These are phyloP conservation scores for Eimeria acervulina DNA, from an alignment of 169 alveolate species.

Conservation along the genomic window DNA sequence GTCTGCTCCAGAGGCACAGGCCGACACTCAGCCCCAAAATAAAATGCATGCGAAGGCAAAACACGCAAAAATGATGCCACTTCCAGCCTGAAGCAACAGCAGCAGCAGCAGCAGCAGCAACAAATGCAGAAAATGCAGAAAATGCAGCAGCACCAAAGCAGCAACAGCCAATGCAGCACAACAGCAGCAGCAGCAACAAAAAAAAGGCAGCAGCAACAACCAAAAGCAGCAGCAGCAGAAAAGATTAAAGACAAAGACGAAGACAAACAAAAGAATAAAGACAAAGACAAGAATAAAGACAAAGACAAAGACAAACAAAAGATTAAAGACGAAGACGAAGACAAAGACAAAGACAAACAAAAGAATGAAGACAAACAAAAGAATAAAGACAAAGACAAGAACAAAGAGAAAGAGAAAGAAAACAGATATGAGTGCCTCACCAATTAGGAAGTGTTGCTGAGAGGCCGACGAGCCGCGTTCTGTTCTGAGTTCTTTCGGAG, in stretches of 20 bases:
- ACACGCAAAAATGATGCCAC: slow-evolving; percentile 98
- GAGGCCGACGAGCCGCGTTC: slow-evolving; percentile 96
- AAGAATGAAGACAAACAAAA: background rate
- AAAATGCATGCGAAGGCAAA: slow-evolving; percentile 80
- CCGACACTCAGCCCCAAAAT: slow-evolving; percentile 89
- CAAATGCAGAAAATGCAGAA: too few relatives aligned
- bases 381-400: background rate
- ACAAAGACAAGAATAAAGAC: background rate
- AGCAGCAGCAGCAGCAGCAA: background rate
- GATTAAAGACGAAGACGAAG: too few relatives aligned
- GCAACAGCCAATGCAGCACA: too few relatives aligned
- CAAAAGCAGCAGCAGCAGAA: too few relatives aligned
- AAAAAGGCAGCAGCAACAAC: too few relatives aligned
- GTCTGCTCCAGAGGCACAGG: slow-evolving; percentile 99
- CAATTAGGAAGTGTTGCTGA: slow-evolving; percentile 99
- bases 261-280: background rate
- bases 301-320: background rate
- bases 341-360: background rate
- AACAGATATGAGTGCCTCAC: too few relatives aligned
- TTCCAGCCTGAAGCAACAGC: slow-evolving; percentile 87
- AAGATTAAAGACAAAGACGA: too few relatives aligned
- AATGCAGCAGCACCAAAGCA: too few relatives aligned
- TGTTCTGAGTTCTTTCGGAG: slow-evolving; percentile 89
- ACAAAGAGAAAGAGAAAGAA: background rate
- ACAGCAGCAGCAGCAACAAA: too few relatives aligned